Evolutionary conservation across 805 yeast species (phyloP), one percentile per base, ranked within the genome.

Genomic region (Candida maris): DNA sequence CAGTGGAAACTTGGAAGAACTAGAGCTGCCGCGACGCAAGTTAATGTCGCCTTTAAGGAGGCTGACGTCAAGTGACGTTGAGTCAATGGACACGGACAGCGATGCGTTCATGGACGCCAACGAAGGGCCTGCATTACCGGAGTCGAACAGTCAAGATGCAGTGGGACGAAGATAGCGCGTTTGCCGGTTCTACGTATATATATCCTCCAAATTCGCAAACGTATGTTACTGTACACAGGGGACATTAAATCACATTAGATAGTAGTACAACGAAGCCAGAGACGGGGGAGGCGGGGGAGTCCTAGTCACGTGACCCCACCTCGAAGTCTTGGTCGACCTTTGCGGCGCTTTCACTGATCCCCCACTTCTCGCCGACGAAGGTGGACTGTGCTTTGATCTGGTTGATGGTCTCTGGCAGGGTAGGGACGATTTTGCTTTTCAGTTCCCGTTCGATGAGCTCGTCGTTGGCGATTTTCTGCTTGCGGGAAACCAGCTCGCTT

Each of bases 281-380:
- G 24, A 21, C 12, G 24, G 12, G 8, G 12, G n/a, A n/a, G n/a
- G n/a, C n/a, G n/a, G n/a, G n/a, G n/a, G n/a, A n/a, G n/a, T n/a
- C n/a, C n/a, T n/a, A n/a, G 10, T 13, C 28, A n/a, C 15, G 10
- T 9, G 28, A 25, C 28, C 28, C 28, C 8, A 7, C 14, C 7
- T 55, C 61, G 33, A 54, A 54, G 2, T 53, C 52, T 4, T 45
- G 47, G 21, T 60, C 65, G 17, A 61, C 34, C 27, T 54, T 58
- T 8, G 64, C 64, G 4, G 62, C 59, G 36, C 64, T 59, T 35
- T 52, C 62, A 14, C 57, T 53, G 5, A 59, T 32, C 2, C 64
- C 64, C 65, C 65, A 61, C 38, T 61, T 60, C 32, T 60, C 62
- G 26, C 56, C 38, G 0, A 46, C 48, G 25, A 58, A 39, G 5